Conservation (phyloP, 2,329 filamentous ascomycete genomes). For the Teratosphaeria zuluensis region DNA sequence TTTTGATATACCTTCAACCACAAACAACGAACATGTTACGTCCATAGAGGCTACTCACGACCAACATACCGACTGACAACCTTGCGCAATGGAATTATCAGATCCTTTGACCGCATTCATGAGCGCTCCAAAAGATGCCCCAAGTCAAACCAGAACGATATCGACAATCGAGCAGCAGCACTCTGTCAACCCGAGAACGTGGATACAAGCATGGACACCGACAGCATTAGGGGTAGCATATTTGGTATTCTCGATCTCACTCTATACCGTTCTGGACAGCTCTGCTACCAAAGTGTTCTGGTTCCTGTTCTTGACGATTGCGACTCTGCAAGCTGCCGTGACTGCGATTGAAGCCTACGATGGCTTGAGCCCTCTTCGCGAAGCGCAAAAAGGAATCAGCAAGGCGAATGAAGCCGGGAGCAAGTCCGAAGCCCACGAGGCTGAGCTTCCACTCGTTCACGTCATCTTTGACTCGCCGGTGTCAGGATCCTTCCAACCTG, state of each 20-base stretch:
- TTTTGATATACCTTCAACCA: background rate
- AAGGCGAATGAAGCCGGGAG: slow-evolving; percentile 3
- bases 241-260: slow-evolving; percentile 13
- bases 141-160: background rate
- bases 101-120: background rate
- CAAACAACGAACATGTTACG: no score
- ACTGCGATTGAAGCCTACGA: slow-evolving; percentile 12
- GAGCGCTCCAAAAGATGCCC: background rate
- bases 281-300: slow-evolving; percentile 11
- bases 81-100: background rate
- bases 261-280: slow-evolving; percentile 9
- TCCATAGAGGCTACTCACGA: background rate
- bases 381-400: slow-evolving; percentile 9
- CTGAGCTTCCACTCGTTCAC: slow-evolving; percentile 8
- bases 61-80: background rate
- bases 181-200: background rate
- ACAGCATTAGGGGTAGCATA: slow-evolving; percentile 11
- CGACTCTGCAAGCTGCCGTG: slow-evolving; percentile 8
- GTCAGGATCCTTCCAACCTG: background rate
- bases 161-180: background rate
- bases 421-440: slow-evolving; percentile 4
- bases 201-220: slow-evolving; percentile 7
- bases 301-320: slow-evolving; percentile 14
- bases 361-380: slow-evolving; percentile 9
- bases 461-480: slow-evolving; percentile 7